Base-by-base conservation (phyloP, 2,329 filamentous ascomycete species). In the Cordyceps cateniannulata region DNA sequence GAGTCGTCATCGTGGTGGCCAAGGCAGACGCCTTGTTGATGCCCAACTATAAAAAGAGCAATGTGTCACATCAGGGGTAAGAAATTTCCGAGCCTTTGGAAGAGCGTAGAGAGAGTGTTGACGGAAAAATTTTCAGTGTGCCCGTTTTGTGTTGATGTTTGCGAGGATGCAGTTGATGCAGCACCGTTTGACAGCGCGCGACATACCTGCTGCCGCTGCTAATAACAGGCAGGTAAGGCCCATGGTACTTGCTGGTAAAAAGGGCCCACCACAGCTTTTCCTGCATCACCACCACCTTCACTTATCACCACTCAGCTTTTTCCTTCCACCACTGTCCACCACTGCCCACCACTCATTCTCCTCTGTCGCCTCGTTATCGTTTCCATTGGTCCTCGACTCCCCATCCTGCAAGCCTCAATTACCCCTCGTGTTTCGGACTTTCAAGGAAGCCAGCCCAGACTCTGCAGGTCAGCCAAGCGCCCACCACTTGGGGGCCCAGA, bases 21-120 rank as follows among this genome's bases (percentile, higher is more conserved):
- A 44, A 25, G 32, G 47, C 27, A 45, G 56, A 29, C n/a, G 56
- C 56, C 56, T 59, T 52, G 56, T 59, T 45, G 56, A 22, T 59
- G 56, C 56, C 56, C 56, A 59, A 59, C 56, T 58, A 58, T 42
- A 50, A 58, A 52, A 59, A 52, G 47, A 45, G 24, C 18, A 24
- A 4, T n/a, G 48, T 51, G 48, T 52, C 35, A 52, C 38, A 35
- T 50, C 55, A 38, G 54, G 29, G 27, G 20, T 6, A 48, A 24
- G 20, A 7, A 10, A n/a, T 14, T 20, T 5, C 22, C 53, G n/a
- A 27, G 49, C 8, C 18, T 38, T 16, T 27, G 18, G 53, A 14
- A 20, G 10, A 38, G 7, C 2, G 16, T 1, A 16, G 18, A 42
- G 16, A 16, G 40, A 20, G 42, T 20, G 42, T 10, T 22, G 18